Evolutionary conservation across 108 stramenopile species (phyloP).

Genomic region (Nitzschia palea): DNA sequence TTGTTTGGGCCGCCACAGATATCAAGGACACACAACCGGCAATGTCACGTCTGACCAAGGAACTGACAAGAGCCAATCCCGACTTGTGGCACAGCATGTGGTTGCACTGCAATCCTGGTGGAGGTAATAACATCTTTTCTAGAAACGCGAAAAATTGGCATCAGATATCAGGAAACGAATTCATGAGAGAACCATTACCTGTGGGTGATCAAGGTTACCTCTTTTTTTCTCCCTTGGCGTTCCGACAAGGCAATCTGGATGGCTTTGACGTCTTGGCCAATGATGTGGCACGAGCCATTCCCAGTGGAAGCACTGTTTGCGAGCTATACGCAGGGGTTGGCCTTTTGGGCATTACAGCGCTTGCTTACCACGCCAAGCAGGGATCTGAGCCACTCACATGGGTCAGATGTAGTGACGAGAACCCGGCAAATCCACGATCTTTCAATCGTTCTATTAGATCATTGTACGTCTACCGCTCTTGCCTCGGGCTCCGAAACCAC

Average conservation of each 20-base stretch:
- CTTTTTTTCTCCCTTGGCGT: constrained; percentile 87
- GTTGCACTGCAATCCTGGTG: constrained; percentile 81
- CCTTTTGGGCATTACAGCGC: constrained; percentile 83
- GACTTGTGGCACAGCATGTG: constrained; percentile 84
- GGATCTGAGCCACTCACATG: constrained; percentile 55
- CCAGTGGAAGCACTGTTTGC: constrained; percentile 68
- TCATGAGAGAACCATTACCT: constrained; percentile 72
- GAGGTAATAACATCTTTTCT: constrained; percentile 69
- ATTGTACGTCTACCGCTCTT: constrained; percentile 21
- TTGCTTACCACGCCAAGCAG: constrained; percentile 57
- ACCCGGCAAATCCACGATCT: constrained; percentile 86
- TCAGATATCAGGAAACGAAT: constrained; percentile 66
- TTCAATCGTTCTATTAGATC: constrained; percentile 68
- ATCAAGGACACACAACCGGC: constrained; percentile 72
- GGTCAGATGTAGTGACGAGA: constrained; percentile 92
- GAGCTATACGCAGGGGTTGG: constrained; percentile 97
- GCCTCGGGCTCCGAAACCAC: background rate
- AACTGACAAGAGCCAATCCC: constrained; percentile 44
- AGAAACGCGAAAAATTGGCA: constrained; percentile 71
- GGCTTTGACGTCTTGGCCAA: constrained; percentile 88
- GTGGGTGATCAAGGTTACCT: constrained; percentile 59
- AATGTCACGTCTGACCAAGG: constrained; percentile 68
- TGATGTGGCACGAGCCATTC: constrained; percentile 69
- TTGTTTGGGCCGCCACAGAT: constrained; percentile 87
- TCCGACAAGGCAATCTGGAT: constrained; percentile 94